Base-by-base conservation (phyloP, 768 basidiomycete species). In the Fomitopsis pulvina region DNA sequence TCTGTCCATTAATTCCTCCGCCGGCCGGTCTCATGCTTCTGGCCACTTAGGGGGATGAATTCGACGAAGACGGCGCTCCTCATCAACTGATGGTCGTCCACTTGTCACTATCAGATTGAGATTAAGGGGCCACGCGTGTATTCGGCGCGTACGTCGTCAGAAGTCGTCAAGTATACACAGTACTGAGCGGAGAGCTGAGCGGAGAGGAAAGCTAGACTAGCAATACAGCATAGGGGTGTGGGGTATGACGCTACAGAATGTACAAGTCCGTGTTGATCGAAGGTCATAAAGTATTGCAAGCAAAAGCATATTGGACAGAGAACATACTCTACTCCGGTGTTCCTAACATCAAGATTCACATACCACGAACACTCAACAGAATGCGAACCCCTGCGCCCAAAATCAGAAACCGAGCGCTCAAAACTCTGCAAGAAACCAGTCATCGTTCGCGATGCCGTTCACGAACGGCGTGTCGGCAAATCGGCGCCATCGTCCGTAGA, bases 21-120 rank as follows among this genome's bases (percentile, higher is more conserved):
- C 28, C 18, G 41, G 28, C 22, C 30, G 20, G 27, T 50, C 47
- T 53, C 41, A 12, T 26, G 9, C 32, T 9, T 28, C 8, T 46
- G 41, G 12, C 28, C 16, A 43, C 51, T 54, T 65, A 89, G 83
- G 85, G 83, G 54, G 74, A 75, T 22, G 77, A 80, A 64, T 89
- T 87, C 69, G 85, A 86, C 66, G 87, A 83, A 68, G 90, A 86
- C 50, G 89, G 88, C 27, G 88, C 79, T 60, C 88, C 86, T 51
- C 89, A 92, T 76, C 88, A 91, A 64, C 83, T 80, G 68, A 88
- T 92, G 88, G 74, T 83, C 52, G 67, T 76, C 57, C 71, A 68
- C 54, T 64, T 87, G 58, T 72, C 76, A 52, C 66, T 69, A 63
- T 64, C 65, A 45, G 55, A 56, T 50, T 59, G 53, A 47, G 43